Evolutionary conservation across 257 asterid genomes (phyloP).

Genomic region (Osmanthus fragrans): DNA sequence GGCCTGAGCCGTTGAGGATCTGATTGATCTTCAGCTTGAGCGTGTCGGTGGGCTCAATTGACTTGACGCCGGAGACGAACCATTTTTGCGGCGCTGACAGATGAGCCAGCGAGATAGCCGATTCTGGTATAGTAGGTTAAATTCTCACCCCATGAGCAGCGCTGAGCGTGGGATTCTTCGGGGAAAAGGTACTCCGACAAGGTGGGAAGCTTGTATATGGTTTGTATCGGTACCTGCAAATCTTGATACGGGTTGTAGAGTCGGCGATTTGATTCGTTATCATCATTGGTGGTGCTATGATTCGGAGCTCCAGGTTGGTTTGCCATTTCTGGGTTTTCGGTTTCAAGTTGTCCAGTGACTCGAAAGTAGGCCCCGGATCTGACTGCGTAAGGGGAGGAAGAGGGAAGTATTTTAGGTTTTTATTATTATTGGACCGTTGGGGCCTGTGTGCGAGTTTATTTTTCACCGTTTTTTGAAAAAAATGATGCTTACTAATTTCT

Average conservation of each 20-base stretch:
- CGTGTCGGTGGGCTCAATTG: constrained; percentile 79
- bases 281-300: constrained; percentile 37
- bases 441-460: too few relatives aligned
- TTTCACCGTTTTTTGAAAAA: too few relatives aligned
- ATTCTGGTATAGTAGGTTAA: constrained; percentile 84
- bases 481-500: too few relatives aligned
- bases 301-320: constrained; percentile 59
- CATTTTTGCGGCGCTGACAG: constrained; percentile 72
- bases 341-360: background rate
- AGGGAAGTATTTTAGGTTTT: too few relatives aligned
- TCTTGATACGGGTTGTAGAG: constrained; percentile 93
- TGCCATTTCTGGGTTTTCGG: constrained; percentile 60
- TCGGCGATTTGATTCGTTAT: constrained; percentile 49
- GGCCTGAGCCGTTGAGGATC: constrained; percentile 85
- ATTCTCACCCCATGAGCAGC: constrained; percentile 95
- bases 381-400: too few relatives aligned
- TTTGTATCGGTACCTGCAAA: constrained; percentile 52
- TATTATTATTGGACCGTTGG: too few relatives aligned
- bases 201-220: constrained; percentile 71
- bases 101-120: constrained; percentile 74
- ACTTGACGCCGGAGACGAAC: constrained; percentile 54
- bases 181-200: constrained; percentile 82
- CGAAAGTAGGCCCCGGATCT: background rate
- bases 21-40: constrained; percentile 69
- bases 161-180: constrained; percentile 71